Base-by-base conservation (phyloP, 139 green algal species). In the Deuterostichococcus epilithicus region DNA sequence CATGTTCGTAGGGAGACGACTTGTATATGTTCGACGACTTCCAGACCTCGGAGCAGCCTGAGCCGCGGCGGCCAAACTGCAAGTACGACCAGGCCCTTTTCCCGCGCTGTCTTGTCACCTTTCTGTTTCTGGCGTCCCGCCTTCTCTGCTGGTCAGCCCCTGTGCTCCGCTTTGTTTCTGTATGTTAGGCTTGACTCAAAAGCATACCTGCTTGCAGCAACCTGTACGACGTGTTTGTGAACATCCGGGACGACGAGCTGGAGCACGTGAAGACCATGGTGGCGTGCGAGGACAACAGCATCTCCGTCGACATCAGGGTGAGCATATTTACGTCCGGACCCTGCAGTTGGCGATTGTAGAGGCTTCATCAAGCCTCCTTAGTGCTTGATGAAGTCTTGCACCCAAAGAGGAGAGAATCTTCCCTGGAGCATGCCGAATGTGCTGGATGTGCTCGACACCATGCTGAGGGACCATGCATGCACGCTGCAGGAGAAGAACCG, bases 201-300 rank as follows among this genome's bases (percentile, higher is more conserved):
- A 25, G 36, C 8, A 32, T 20, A 60, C 58, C 8, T 38, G 36
- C 8, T 59, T 83, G 84, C 81, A 86, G 81, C 63, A 92, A 73
- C 36, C 81, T 97, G 70, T 94, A 96, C 60, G 93, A 97, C 77
- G 92, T 97, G 37, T 97, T 97, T 79, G 39, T 68, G 68, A 96
- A 95, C 82, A 94, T 98, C 68, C 37, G 86, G n/a, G 93, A 97
- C 73, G 94, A 98, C 65, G 94, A 98, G 84, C 36, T 76, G 13
- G 94, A 98, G 89, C 94, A 98, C 78, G 90, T 96, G 0, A 92
- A 93, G 83, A 98, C 94, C 15, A 98, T 98, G 94, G 76, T 47
- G 5, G 93, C 91, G 0, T 97, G 93, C 79, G 86, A 94, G 72
- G 89, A 63, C 52, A 63, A 63, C 52, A 63, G 52, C 52, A 63